Percentiles rank a stretch among this genome's conserved stretches.
Evolutionary conservation across 495 filamentous ascomycete genomes (phyloP).

Genomic region (Astrocystis sublimbata): DNA sequence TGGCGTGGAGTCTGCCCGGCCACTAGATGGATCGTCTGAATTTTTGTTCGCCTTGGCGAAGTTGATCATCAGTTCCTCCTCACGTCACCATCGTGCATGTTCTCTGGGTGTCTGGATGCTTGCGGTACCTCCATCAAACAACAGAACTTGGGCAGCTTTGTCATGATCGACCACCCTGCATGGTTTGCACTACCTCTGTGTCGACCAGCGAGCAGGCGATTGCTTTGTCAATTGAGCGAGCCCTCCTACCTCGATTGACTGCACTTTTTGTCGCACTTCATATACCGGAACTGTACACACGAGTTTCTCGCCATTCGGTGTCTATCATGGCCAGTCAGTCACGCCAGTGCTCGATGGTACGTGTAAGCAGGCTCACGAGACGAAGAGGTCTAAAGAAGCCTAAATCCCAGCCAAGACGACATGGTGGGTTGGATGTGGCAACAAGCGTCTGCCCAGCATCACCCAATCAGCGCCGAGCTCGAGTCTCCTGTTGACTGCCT

Average conservation of each 20-base stretch:
- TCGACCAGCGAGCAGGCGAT: background rate
- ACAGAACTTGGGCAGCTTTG: background rate
- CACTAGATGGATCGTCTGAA: slow-evolving; percentile 1
- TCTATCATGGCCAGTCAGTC: too few relatives aligned
- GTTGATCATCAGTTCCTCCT: slow-evolving; percentile 3
- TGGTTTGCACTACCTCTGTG: background rate
- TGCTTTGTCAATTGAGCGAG: background rate
- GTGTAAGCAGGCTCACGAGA: too few relatives aligned
- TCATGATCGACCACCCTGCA: background rate
- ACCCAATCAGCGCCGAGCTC: slow-evolving; percentile 12
- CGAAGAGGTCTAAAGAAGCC: too few relatives aligned
- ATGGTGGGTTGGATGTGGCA: slow-evolving; percentile 10
- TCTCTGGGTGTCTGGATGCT: background rate
- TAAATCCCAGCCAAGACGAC: slow-evolving; percentile 11
- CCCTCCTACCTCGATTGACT: background rate
- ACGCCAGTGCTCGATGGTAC: too few relatives aligned
- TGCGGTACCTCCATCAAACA: background rate
- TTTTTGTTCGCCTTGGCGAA: slow-evolving; percentile 13
- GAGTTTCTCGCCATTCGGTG: too few relatives aligned
- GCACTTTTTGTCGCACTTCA: background rate
- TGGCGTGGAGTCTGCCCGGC: slow-evolving; percentile 9
- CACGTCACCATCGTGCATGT: slow-evolving; percentile 4
- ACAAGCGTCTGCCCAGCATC: slow-evolving; percentile 1
- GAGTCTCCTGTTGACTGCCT: background rate
- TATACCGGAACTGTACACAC: too few relatives aligned